A percentile compares a stretch with the other conserved stretches of the same genome.
phyloP scores from a whole-genome alignment of 192 early-diverging fungal species.

The Phlyctochytrium planicorne region DNA sequence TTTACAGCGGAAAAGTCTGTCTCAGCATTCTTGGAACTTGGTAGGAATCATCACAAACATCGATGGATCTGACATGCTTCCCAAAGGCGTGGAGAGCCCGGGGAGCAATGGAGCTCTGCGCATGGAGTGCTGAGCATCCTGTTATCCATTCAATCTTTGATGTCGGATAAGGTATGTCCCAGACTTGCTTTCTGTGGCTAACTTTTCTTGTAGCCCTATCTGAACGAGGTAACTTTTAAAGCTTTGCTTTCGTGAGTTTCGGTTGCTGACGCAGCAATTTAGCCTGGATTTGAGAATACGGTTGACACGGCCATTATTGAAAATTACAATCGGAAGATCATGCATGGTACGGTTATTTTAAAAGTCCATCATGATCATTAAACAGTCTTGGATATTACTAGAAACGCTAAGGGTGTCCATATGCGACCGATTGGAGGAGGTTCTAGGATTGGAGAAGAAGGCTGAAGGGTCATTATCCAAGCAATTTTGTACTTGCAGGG shows the following conservation, averaged over 20 bases:
- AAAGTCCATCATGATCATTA: neutral
- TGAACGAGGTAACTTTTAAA: constrained; percentile 47
- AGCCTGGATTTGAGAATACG: constrained; percentile 58
- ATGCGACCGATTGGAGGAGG: constrained; percentile 56
- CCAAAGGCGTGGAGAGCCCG: constrained; percentile 39
- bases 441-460: constrained; percentile 9
- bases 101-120: constrained; percentile 58
- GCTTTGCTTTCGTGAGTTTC: constrained; percentile 3
- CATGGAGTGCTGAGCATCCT: constrained; percentile 61
- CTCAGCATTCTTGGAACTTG: constrained; percentile 65
- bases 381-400: constrained; percentile 8
- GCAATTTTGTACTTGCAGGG: constrained; percentile 38
- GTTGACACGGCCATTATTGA: constrained; percentile 37
- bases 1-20: constrained; percentile 53
- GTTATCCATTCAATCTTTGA: constrained; percentile 61
- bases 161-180: constrained; percentile 50
- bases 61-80: constrained; percentile 3
- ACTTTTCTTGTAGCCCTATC: constrained; percentile 36
- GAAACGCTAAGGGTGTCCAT: constrained; percentile 62
- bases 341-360: constrained; percentile 43
- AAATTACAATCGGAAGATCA: constrained; percentile 61
- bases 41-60: constrained; percentile 27
- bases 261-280: neutral
- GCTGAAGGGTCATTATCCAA: neutral
- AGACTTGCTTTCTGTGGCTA: neutral